Conservation (phyloP, 2,329 filamentous ascomycete genomes). For the Colletotrichum limetticola region DNA sequence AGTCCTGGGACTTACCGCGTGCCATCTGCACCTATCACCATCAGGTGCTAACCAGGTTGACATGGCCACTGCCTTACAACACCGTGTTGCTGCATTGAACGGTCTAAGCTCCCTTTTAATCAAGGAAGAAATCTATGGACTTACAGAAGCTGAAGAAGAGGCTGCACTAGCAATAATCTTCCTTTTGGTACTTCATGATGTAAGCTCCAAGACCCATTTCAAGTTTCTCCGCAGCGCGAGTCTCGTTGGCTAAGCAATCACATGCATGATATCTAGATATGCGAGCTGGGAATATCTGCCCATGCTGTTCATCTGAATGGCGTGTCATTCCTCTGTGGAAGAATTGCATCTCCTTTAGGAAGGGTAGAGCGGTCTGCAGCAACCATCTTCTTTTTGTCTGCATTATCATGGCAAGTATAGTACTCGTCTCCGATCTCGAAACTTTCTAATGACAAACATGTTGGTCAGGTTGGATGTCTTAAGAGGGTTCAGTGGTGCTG, state of each 20-base stretch:
- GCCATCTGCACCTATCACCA: conserved; percentile 38
- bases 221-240: background rate
- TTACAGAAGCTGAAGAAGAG: conserved; percentile 38
- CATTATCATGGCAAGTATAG: conserved; percentile 39
- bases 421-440: background rate
- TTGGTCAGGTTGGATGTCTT: conserved; percentile 41
- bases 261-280: conserved; percentile 37
- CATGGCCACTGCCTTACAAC: conserved; percentile 36
- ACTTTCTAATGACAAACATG: background rate
- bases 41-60: conserved; percentile 20
- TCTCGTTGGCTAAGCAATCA: background rate
- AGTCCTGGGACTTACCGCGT: conserved; percentile 40
- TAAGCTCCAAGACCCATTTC: conserved; percentile 5
- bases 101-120: conserved; percentile 36
- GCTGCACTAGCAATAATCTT: conserved; percentile 40
- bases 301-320: conserved; percentile 43
- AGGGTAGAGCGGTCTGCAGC: conserved; percentile 34
- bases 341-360: conserved; percentile 34
- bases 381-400: conserved; percentile 40
- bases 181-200: conserved; percentile 41
- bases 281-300: conserved; percentile 40
- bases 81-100: conserved; percentile 38
- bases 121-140: conserved; percentile 34
- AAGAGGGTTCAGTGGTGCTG: conserved; percentile 43
- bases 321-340: conserved; percentile 41